Conservation (phyloP, 1,139 yeast genomes). For the Kurtzmaniella quercitrusa region DNA sequence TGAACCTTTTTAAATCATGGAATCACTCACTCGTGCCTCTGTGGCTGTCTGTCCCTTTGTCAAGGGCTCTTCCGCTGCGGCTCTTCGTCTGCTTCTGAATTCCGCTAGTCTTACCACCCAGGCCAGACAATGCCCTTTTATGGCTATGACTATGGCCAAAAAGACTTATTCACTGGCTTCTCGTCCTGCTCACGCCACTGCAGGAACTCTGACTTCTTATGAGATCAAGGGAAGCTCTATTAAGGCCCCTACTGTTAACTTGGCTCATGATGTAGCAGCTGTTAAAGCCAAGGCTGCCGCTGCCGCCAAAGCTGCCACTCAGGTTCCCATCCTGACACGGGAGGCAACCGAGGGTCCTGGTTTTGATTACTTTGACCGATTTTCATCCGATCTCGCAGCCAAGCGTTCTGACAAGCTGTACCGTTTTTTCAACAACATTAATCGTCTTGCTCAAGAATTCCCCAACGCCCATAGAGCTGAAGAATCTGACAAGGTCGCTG, state of each 20-base stretch:
- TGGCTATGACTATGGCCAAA: constrained; percentile 67
- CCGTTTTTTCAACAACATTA: constrained; percentile 94
- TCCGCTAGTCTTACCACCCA: constrained; percentile 47
- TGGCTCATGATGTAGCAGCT: constrained; percentile 7
- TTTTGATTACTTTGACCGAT: constrained; percentile 65
- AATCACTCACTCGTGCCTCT: constrained; percentile 72
- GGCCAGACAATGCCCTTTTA: constrained; percentile 82
- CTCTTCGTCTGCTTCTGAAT: constrained; percentile 51
- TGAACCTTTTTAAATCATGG: constrained; percentile 61
- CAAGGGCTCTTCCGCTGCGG: constrained; percentile 59
- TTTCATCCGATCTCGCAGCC: constrained; percentile 58
- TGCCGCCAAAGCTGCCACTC: constrained; percentile 10
- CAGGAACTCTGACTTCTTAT: constrained; percentile 24
- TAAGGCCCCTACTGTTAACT: not conserved
- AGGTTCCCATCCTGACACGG: constrained; percentile 17
- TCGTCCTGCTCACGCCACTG: constrained; percentile 49
- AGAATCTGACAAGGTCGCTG: constrained; percentile 84
- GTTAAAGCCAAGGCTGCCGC: constrained; percentile 8
- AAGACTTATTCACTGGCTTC: constrained; percentile 55
- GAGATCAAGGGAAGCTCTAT: constrained; percentile 19
- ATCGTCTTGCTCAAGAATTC: constrained; percentile 88
- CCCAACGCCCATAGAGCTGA: constrained; percentile 83
- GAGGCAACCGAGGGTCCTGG: constrained; percentile 35
- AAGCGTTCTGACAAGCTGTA: constrained; percentile 89
- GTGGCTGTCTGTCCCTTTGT: constrained; percentile 84